A percentile compares a stretch with the other conserved stretches of the same genome.
Evolutionary conservation across 768 basidiomycete genomes (phyloP).

Genomic region (Boletus rex-veris): DNA sequence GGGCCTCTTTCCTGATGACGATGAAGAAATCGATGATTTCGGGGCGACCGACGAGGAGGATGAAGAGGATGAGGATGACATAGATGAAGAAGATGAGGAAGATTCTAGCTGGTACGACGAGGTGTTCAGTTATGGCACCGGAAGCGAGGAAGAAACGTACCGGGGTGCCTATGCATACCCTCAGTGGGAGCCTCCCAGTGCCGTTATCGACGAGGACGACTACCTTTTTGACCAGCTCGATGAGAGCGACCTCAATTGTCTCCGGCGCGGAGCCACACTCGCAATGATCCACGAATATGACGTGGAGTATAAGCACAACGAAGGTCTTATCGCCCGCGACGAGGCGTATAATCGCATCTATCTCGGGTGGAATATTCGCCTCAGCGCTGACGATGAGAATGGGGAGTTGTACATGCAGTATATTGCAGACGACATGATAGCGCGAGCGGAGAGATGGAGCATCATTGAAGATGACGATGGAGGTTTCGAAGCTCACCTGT

Average conservation of each 20-base stretch:
- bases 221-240: constrained; percentile 34
- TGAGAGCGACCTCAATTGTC: constrained; percentile 38
- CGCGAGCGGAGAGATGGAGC: constrained; percentile 44
- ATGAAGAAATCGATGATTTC: constrained; percentile 41
- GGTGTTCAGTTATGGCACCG: constrained; percentile 35
- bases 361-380: constrained; percentile 66
- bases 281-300: constrained; percentile 56
- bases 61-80: constrained; percentile 24
- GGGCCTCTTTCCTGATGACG: constrained; percentile 56
- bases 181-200: constrained; percentile 57
- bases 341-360: constrained; percentile 45
- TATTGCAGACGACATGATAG: constrained; percentile 38
- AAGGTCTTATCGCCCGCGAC: constrained; percentile 49
- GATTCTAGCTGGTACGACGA: constrained; percentile 30
- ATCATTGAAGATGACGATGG: constrained; percentile 37
- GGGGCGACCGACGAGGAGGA: constrained; percentile 23
- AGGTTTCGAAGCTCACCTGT: constrained; percentile 39
- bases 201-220: constrained; percentile 34
- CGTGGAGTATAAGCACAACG: constrained; percentile 52
- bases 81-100: constrained; percentile 32
- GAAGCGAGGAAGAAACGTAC: constrained; percentile 36
- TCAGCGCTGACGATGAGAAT: constrained; percentile 40
- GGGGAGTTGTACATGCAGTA: constrained; percentile 42
- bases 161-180: constrained; percentile 42
- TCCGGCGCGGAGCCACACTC: constrained; percentile 57